phyloP scores from a whole-genome alignment of 306 rosid species.

The Vigna nakashimae region DNA sequence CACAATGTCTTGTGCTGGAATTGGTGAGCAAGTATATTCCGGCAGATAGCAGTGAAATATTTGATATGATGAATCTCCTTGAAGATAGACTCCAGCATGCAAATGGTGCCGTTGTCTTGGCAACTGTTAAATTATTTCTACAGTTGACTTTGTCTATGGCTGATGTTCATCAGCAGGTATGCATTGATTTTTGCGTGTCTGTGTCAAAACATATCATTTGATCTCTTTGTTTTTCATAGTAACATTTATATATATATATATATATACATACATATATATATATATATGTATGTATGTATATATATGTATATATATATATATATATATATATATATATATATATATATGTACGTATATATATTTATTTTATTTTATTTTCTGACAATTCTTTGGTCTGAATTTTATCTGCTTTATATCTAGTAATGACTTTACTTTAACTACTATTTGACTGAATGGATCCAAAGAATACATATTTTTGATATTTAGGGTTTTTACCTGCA shows the following conservation, averaged over 20 bases:
- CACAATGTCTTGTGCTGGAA: slow-evolving; percentile 93
- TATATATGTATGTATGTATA: no score
- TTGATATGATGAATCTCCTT: slow-evolving; percentile 98
- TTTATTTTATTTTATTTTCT: not conserved
- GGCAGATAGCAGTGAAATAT: slow-evolving; percentile 81
- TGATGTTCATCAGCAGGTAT: slow-evolving; percentile 99
- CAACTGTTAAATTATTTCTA: slow-evolving; percentile 89
- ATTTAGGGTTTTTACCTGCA: slow-evolving; percentile 20
- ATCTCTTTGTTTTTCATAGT: slow-evolving; percentile 22
- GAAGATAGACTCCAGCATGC: slow-evolving; percentile 99
- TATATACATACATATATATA: no score
- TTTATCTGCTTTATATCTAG: slow-evolving; percentile 5
- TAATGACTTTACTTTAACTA: slow-evolving; percentile 32
- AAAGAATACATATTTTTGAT: slow-evolving; percentile 21
- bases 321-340: not conserved
- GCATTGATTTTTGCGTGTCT: slow-evolving; percentile 14
- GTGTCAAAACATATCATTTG: slow-evolving; percentile 24
- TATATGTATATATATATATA: not conserved
- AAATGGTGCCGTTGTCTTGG: slow-evolving; percentile 99
- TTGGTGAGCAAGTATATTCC: slow-evolving; percentile 91
- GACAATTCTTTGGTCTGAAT: slow-evolving; percentile 8
- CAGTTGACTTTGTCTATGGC: slow-evolving; percentile 97
- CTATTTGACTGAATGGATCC: slow-evolving; percentile 19
- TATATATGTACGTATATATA: no score
- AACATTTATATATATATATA: not conserved